Conservation (phyloP, 176 grass and related monocot species). For the Stipa capillata region DNA sequence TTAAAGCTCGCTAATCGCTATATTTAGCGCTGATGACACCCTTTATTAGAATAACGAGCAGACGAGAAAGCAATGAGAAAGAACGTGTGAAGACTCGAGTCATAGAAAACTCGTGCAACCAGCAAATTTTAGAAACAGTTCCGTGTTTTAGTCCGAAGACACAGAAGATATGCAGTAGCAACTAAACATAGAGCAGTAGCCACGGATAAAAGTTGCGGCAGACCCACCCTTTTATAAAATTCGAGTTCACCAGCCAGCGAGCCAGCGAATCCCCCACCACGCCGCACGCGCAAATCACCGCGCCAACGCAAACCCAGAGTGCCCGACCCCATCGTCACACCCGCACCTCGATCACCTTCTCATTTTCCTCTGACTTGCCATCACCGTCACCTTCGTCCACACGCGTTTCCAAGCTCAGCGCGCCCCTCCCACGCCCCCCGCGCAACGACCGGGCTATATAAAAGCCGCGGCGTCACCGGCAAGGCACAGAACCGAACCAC, state of each 20-base stretch:
- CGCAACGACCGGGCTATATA: conserved; percentile 23
- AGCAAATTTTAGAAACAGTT: neutral
- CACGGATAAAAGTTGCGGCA: neutral
- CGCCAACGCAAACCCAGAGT: neutral
- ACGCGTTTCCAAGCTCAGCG: conserved; percentile 27
- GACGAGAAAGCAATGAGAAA: neutral
- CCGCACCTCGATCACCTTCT: neutral
- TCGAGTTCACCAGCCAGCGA: no score
- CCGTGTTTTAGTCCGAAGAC: neutral
- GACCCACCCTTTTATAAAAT: no score
- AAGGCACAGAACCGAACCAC: neutral
- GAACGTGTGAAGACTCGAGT: neutral
- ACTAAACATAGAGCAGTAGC: neutral
- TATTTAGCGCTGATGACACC: neutral
- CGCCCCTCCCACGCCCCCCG: no score
- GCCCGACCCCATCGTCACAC: neutral
- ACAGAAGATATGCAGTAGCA: neutral
- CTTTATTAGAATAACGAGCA: no score
- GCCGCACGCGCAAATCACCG: neutral
- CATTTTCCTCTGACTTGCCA: neutral
- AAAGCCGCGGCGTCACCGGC: conserved; percentile 9
- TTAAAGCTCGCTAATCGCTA: neutral
- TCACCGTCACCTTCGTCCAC: conserved; percentile 27
- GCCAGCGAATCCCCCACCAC: no score
- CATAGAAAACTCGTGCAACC: neutral